Conservation (phyloP, 257 asterid species). For the Lycium barbarum region DNA sequence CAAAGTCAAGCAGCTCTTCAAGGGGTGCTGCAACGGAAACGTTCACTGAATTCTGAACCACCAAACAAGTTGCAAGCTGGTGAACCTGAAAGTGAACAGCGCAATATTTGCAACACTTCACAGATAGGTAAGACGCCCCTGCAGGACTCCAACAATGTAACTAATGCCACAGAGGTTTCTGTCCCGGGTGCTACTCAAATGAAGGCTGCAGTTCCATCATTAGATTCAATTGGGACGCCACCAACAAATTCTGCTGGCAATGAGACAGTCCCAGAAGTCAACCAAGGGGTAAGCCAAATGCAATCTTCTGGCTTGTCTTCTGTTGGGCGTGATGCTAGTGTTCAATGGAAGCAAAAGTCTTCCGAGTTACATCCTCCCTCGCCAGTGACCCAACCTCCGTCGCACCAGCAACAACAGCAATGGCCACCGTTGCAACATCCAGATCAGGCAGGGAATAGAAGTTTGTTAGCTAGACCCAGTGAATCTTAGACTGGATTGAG, state of each 20-base stretch:
- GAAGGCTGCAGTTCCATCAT: constrained; percentile 57
- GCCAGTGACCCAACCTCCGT: constrained; percentile 48
- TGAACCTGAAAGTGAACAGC: constrained; percentile 55
- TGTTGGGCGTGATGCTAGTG: constrained; percentile 52
- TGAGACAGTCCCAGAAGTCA: constrained; percentile 53
- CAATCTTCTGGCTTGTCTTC: constrained; percentile 54
- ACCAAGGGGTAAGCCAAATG: constrained; percentile 61
- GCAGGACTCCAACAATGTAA: constrained; percentile 44
- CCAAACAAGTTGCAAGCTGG: constrained; percentile 50
- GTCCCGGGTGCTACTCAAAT: constrained; percentile 49
- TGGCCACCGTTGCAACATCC: constrained; percentile 46
- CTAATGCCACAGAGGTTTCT: constrained; percentile 45
- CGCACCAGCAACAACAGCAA: constrained; percentile 48
- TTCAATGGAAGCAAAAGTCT: constrained; percentile 59
- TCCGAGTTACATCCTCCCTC: constrained; percentile 52
- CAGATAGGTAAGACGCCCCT: constrained; percentile 48
- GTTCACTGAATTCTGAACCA: constrained; percentile 48
- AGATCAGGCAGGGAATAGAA: constrained; percentile 69
- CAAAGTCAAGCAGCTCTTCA: constrained; percentile 60
- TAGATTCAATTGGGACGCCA: constrained; percentile 52
- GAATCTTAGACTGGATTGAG: constrained; percentile 69
- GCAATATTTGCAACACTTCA: constrained; percentile 48
- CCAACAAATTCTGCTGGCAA: constrained; percentile 47
- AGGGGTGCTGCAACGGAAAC: constrained; percentile 56
- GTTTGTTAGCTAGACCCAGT: constrained; percentile 52